Conservation (phyloP, 1,284 basidiomycete species). For the Sporisorium scitamineum region DNA sequence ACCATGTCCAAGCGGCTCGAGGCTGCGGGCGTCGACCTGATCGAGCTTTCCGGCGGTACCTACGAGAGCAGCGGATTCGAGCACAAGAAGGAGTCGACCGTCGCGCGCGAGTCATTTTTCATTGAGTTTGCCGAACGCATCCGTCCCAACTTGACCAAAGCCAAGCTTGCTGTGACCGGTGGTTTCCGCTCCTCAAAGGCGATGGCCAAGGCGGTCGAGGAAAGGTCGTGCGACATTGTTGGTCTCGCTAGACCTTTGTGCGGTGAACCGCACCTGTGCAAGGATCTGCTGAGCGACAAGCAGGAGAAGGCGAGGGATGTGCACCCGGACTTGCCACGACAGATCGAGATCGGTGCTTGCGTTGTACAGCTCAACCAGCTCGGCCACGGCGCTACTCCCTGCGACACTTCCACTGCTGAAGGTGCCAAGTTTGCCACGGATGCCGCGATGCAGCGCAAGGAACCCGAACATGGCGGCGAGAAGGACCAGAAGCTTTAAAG, state of each 20-base stretch:
- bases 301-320: slow-evolving; percentile 31
- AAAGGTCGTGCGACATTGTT: slow-evolving; percentile 55
- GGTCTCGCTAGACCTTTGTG: slow-evolving; percentile 45
- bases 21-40: slow-evolving; percentile 76
- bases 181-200: slow-evolving; percentile 78
- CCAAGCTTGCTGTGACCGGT: slow-evolving; percentile 82
- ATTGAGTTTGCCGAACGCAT: slow-evolving; percentile 69
- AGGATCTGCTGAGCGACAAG: slow-evolving; percentile 39
- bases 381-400: slow-evolving; percentile 27
- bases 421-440: slow-evolving; percentile 48
- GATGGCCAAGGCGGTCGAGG: slow-evolving; percentile 73
- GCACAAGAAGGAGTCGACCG: slow-evolving; percentile 55
- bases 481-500: slow-evolving; percentile 32
- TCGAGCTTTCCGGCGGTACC: slow-evolving; percentile 87
- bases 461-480: slow-evolving; percentile 45
- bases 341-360: slow-evolving; percentile 47
- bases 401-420: slow-evolving; percentile 44
- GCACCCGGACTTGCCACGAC: slow-evolving; percentile 36
- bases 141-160: slow-evolving; percentile 46
- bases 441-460: slow-evolving; percentile 26
- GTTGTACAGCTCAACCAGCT: slow-evolving; percentile 45
- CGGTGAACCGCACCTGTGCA: slow-evolving; percentile 47
- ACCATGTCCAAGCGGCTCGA: slow-evolving; percentile 73
- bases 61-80: slow-evolving; percentile 81
- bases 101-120: slow-evolving; percentile 72